Base-by-base conservation (phyloP, 805 yeast species). In the Candida cerambycidarum region DNA sequence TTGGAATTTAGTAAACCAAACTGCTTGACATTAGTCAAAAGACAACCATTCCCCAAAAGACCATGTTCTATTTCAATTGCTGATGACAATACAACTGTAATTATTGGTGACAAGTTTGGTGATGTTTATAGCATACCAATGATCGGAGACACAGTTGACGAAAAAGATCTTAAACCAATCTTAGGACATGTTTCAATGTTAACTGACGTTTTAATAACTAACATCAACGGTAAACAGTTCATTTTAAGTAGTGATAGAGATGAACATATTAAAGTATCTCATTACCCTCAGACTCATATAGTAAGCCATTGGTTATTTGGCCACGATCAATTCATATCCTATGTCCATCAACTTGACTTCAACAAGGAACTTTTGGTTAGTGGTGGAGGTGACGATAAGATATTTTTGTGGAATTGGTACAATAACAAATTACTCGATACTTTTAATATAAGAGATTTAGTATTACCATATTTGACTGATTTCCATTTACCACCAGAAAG, bases 151-250 rank as follows among this genome's bases (percentile, higher is more conserved):
- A 54, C 74, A 1, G 60, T 66, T 1, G 72, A 73, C 3, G 78
- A 75, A 35, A 60, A 79, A 33, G 39, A 49, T 1, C 53, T 69
- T 39, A 75, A 69, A 29, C 97, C 97, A 2, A 73, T 92, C 5
- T 67, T 92, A 41, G 99, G 99, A 6, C 99, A 93, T 63, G 98
- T 93, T 4, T 90, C 97, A 2, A 89, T 93, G 97, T 75, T 93
- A 47, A 85, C 95, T n/a, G 89, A 82, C 48, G 75, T 90, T 2
- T 56, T 73, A 21, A 67, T 81, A 19, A 62, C 69, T 23, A 45
- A 52, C 16, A 47, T 58, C 28, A 38, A 55, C 6, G 76, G 72
- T 7, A 75, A 76, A 45, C 70, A 73, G 48, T 84, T 64, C 46
- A 60, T 90, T 12, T 72, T 92, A 42, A 82, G 95, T 1, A 81